Evolutionary conservation across 1,284 basidiomycete genomes (phyloP), one percentile per base, ranked within the genome.

Genomic region (Trichosporon inkin): DNA sequence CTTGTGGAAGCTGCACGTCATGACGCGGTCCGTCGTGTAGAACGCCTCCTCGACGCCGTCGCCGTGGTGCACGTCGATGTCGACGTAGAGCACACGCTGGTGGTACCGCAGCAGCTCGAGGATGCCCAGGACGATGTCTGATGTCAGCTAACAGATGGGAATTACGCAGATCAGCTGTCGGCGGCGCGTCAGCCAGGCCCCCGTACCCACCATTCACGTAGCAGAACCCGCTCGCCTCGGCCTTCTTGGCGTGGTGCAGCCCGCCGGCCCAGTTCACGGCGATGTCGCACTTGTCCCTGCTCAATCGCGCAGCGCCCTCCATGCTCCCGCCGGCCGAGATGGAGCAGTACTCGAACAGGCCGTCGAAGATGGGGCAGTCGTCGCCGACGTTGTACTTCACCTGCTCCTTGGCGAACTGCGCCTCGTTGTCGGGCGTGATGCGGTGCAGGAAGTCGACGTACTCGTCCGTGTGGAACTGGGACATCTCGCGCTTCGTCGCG

Each of bases 1-100:
- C 79, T 99, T 99, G 79, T 99, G 96, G 79, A 99, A 97, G 68
- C 90, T 93, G 73, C 88, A 88, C 0, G 95, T 98, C 96, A 99
- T 99, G 54, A 99, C 96, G 49, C 96, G 83, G 74, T 99, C 95
- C 14, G 96, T 99, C 0, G 94, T 96, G 77, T 98, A 99, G 77
- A 99, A 99, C 0, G 96, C 96, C 78, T 99, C 96, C 76, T 99
- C 96, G 8, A 99, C 96, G 44, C 96, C 96, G 77, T 99, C 96
- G 16, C 96, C 96, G 68, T 99, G 96, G 76, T 99, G 96, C 0
- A 97, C 92, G 73, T 99, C 96, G 63, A 99, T 96, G 73, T 99
- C 96, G 70, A 99, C 93, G 79, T 99, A 99, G 28, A 99, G 82
- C 6, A 99, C 96, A 37, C 96, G 85, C 19, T 86, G 85, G 73